Percentiles rank a stretch among this genome's conserved stretches.
phyloP scores from a whole-genome alignment of 176 grass and related monocot species.

The Melocanna baccifera region DNA sequence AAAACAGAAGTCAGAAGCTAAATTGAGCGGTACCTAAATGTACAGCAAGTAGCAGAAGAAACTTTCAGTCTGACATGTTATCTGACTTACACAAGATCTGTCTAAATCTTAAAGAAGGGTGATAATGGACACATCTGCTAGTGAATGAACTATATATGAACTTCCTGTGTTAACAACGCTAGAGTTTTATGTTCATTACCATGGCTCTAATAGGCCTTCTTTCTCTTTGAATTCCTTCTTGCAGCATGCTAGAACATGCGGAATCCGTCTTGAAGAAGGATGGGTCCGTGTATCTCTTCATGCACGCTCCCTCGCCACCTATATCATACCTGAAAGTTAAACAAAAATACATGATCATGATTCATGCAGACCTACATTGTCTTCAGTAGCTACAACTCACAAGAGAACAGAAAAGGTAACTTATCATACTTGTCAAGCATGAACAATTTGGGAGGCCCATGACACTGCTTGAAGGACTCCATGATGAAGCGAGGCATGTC shows the following conservation, averaged over 20 bases:
- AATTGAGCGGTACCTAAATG: too few relatives aligned
- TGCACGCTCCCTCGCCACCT: slow-evolving; percentile 67
- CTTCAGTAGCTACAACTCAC: slow-evolving; percentile 3
- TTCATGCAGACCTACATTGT: neutral
- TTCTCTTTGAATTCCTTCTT: slow-evolving; percentile 48
- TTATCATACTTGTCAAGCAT: slow-evolving; percentile 84
- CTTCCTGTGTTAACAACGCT: neutral
- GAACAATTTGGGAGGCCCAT: slow-evolving; percentile 80
- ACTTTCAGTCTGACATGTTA: neutral
- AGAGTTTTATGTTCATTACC: slow-evolving; percentile 47
- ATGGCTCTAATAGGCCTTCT: slow-evolving; percentile 49
- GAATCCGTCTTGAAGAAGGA: slow-evolving; percentile 61
- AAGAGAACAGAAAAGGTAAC: neutral
- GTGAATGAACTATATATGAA: slow-evolving; percentile 7
- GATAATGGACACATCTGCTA: neutral
- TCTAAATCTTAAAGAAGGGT: neutral
- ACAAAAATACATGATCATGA: slow-evolving; percentile 10
- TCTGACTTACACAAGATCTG: neutral
- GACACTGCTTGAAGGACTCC: slow-evolving; percentile 74
- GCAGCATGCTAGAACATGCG: slow-evolving; percentile 35
- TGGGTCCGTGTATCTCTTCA: slow-evolving; percentile 87
- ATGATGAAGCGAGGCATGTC: slow-evolving; percentile 76
- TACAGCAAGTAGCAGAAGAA: neutral
- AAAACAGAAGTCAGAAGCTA: too few relatives aligned
- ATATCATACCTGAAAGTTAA: slow-evolving; percentile 71